phyloP scores from a whole-genome alignment of 2,329 filamentous ascomycete genomes.

The Beauveria sp. region DNA sequence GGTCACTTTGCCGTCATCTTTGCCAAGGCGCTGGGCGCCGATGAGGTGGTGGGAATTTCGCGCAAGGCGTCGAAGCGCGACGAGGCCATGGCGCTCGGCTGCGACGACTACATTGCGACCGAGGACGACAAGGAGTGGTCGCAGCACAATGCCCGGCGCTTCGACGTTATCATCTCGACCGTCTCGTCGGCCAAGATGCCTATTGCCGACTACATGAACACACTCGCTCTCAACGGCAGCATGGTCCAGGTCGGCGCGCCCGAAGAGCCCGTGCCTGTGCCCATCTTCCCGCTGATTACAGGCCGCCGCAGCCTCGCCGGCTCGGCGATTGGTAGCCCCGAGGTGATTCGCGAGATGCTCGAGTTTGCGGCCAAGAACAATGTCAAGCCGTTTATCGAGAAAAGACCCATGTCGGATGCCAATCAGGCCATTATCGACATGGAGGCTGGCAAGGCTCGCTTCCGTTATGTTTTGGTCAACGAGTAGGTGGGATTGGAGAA shows the following conservation, averaged over 20 bases:
- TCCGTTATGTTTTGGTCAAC: constrained; percentile 34
- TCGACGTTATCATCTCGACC: constrained; percentile 54
- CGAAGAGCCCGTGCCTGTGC: constrained; percentile 39
- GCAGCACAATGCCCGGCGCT: constrained; percentile 38
- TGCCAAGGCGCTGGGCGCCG: constrained; percentile 59
- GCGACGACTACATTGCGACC: constrained; percentile 39
- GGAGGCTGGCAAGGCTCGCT: constrained; percentile 40
- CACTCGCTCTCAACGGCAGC: constrained; percentile 17
- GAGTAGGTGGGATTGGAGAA: not conserved
- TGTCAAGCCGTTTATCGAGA: constrained; percentile 46
- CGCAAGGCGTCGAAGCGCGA: constrained; percentile 43
- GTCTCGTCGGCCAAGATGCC: constrained; percentile 49
- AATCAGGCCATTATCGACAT: constrained; percentile 46
- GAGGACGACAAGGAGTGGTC: constrained; percentile 47
- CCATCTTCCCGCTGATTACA: constrained; percentile 46
- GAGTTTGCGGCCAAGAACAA: constrained; percentile 44
- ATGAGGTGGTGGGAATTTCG: constrained; percentile 53
- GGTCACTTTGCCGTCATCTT: constrained; percentile 63
- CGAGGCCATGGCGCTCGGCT: constrained; percentile 50
- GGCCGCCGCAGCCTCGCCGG: constrained; percentile 43
- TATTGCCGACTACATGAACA: constrained; percentile 41
- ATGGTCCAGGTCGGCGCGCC: constrained; percentile 35
- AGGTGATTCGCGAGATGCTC: constrained; percentile 49
- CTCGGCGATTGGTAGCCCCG: constrained; percentile 29
- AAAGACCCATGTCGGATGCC: constrained; percentile 41